Conservation (phyloP, 2,329 filamentous ascomycete species). For the Biscogniauxia mediterranea region DNA sequence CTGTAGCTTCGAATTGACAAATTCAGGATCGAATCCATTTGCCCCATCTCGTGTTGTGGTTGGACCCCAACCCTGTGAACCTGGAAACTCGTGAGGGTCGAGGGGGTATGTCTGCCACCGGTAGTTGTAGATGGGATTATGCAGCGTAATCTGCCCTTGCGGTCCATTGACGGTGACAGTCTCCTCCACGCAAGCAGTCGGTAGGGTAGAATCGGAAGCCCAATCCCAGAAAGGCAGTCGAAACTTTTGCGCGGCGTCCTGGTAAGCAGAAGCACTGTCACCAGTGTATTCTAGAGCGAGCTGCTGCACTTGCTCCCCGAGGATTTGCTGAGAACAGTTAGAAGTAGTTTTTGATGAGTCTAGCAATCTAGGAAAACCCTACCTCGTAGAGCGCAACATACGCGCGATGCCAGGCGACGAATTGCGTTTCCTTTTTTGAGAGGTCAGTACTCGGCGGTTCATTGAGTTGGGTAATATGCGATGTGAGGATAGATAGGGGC, state of each 20-base stretch:
- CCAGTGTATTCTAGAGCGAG: constrained; percentile 46
- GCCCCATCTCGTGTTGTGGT: constrained; percentile 38
- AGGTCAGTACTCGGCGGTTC: constrained; percentile 7
- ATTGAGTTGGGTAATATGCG: background rate
- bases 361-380: constrained; percentile 11
- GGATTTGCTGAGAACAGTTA: constrained; percentile 44
- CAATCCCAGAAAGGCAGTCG: constrained; percentile 57
- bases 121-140: constrained; percentile 54
- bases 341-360: background rate
- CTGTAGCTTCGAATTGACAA: constrained; percentile 37
- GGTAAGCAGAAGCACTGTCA: constrained; percentile 37
- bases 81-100: constrained; percentile 35
- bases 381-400: constrained; percentile 56
- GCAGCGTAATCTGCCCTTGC: constrained; percentile 37
- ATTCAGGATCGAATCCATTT: constrained; percentile 38
- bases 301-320: constrained; percentile 45
- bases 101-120: constrained; percentile 43
- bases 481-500: background rate
- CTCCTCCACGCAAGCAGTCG: constrained; percentile 36
- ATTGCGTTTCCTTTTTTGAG: constrained; percentile 44
- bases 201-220: constrained; percentile 43
- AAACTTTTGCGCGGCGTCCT: constrained; percentile 44
- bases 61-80: constrained; percentile 30
- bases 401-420: constrained; percentile 56
- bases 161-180: constrained; percentile 43